Conservation (phyloP, 2,329 filamentous ascomycete genomes). For the Drechmeria coniospora region DNA sequence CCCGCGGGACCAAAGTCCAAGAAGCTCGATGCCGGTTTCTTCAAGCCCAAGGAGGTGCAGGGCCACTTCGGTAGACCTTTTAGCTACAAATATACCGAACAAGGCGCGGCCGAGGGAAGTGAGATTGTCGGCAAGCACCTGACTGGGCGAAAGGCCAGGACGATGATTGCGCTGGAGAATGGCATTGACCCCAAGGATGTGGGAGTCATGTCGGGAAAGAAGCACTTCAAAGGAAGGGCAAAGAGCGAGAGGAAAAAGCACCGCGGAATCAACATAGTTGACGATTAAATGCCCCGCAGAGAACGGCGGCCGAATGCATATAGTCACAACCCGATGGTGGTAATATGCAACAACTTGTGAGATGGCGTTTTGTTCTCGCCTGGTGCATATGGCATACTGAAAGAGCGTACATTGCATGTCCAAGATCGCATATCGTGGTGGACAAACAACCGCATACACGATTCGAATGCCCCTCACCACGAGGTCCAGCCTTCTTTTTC, state of each 20-base stretch:
- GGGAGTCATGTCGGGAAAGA: constrained; percentile 54
- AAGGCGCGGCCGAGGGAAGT: constrained; percentile 34
- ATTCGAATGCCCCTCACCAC: no score
- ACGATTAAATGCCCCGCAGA: no score
- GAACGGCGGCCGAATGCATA: not conserved
- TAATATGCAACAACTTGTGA: no score
- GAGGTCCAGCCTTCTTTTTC: no score
- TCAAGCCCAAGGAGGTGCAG: constrained; percentile 46
- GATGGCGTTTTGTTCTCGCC: not conserved
- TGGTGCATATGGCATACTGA: no score
- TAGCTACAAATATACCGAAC: constrained; percentile 75
- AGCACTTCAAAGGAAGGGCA: constrained; percentile 78
- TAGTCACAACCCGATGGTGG: not conserved
- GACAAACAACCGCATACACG: no score
- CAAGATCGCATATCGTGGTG: no score
- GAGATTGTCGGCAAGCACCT: constrained; percentile 42
- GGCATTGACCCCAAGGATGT: constrained; percentile 73
- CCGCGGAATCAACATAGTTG: constrained; percentile 1
- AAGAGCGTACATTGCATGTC: no score
- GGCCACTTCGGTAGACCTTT: constrained; percentile 69
- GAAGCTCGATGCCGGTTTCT: constrained; percentile 79
- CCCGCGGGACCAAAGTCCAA: constrained; percentile 57
- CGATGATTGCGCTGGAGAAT: constrained; percentile 70
- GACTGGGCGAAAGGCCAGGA: constrained; percentile 67
- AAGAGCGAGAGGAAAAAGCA: constrained; percentile 32